phyloP scores from a whole-genome alignment of 371 early-diverging fungal genomes.

The Phascolomyces articulosus region DNA sequence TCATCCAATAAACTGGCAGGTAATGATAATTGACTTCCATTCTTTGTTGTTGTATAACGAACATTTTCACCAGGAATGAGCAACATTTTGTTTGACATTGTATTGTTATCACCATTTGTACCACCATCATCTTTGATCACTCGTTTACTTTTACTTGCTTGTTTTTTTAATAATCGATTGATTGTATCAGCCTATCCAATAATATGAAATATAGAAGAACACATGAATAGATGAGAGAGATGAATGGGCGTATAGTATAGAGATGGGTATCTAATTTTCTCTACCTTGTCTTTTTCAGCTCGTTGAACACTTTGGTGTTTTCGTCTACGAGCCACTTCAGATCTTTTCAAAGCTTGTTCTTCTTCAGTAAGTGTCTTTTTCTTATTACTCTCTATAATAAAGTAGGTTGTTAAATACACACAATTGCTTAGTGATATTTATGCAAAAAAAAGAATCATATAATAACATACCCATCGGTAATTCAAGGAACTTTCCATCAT shows the following conservation, averaged over 20 bases:
- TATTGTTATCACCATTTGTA: slow-evolving; percentile 21
- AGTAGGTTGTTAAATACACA: too few relatives aligned
- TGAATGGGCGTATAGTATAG: not conserved
- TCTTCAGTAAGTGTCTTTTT: slow-evolving; percentile 67
- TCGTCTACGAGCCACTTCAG: slow-evolving; percentile 75
- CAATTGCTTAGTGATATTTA: too few relatives aligned
- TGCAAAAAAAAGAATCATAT: too few relatives aligned
- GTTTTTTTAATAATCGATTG: slow-evolving; percentile 74
- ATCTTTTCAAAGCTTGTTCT: slow-evolving; percentile 68
- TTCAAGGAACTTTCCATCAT: slow-evolving; percentile 57
- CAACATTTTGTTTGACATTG: not conserved
- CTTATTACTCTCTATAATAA: slow-evolving; percentile 29
- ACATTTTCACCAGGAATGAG: slow-evolving; percentile 11
- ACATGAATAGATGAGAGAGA: too few relatives aligned
- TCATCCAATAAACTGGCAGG: not conserved
- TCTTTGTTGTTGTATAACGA: slow-evolving; percentile 20
- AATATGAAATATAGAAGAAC: too few relatives aligned
- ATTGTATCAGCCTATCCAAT: slow-evolving; percentile 73
- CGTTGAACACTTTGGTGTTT: slow-evolving; percentile 78
- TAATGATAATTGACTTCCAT: slow-evolving; percentile 2
- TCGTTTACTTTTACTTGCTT: slow-evolving; percentile 68
- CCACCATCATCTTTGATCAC: slow-evolving; percentile 56
- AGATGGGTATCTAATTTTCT: not conserved
- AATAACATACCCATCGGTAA: slow-evolving; percentile 71
- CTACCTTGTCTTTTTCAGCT: slow-evolving; percentile 74